Conservation (phyloP, 2,329 filamentous ascomycete genomes). For the Penicillium sp. region DNA sequence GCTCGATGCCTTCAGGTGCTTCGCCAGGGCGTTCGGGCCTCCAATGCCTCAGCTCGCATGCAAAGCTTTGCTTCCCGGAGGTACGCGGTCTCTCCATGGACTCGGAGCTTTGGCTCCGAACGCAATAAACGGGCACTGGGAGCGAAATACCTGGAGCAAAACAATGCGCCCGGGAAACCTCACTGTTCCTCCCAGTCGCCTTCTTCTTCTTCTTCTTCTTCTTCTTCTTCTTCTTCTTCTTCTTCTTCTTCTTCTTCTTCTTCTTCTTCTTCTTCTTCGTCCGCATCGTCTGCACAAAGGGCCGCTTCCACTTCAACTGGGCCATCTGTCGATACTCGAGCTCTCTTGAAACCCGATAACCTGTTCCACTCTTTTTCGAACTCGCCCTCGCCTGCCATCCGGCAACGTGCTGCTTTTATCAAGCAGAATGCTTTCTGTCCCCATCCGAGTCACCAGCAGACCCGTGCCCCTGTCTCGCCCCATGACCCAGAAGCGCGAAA, state of each 20-base stretch:
- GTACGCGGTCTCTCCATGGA: conserved; percentile 25
- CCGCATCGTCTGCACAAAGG: conserved; percentile 25
- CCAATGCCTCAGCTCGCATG: conserved; percentile 22
- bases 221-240: too few relatives aligned
- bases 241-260: conserved; percentile 18
- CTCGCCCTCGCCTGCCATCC: conserved; percentile 85
- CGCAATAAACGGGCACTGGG: conserved; percentile 23
- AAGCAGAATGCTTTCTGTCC: conserved; percentile 91
- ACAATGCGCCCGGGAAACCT: conserved; percentile 4
- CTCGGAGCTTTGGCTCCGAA: conserved; percentile 30
- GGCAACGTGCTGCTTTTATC: conserved; percentile 84
- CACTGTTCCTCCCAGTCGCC: conserved; percentile 9
- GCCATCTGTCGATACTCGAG: conserved; percentile 27
- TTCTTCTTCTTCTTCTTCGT: too few relatives aligned
- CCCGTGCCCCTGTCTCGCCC: conserved; percentile 63
- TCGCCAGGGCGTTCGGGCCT: conserved; percentile 27
- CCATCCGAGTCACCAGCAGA: conserved; percentile 80
- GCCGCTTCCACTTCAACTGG: conserved; percentile 27
- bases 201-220: conserved; percentile 19
- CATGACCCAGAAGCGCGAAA: conserved; percentile 63
- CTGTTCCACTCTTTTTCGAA: conserved; percentile 90
- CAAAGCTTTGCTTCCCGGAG: conserved; percentile 26
- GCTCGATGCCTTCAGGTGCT: conserved; percentile 40
- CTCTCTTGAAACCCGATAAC: conserved; percentile 66
- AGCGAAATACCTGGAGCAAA: conserved; percentile 19